Conservation (phyloP, 192 early-diverging fungal genomes). For the Umbelopsis sp. region DNA sequence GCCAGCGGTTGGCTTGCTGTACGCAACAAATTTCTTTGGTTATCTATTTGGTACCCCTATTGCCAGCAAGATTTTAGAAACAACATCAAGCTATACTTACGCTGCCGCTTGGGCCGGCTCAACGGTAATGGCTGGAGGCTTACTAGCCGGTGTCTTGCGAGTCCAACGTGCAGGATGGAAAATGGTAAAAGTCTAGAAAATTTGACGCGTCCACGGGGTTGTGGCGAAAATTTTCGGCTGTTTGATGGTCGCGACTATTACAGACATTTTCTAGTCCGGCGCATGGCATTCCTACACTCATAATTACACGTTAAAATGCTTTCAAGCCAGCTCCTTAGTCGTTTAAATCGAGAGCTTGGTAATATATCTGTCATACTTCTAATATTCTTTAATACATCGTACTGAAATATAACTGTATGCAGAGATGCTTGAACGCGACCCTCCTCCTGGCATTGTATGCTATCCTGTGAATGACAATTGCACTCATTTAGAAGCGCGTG, state of each 20-base stretch:
- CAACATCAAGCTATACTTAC: slow-evolving; percentile 9
- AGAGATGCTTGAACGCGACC: slow-evolving; percentile 43
- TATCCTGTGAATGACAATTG: slow-evolving; percentile 64
- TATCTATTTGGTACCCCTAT: slow-evolving; percentile 47
- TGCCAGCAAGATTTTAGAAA: slow-evolving; percentile 38
- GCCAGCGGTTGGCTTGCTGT: slow-evolving; percentile 42
- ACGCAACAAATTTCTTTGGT: slow-evolving; percentile 47
- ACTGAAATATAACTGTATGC: neutral
- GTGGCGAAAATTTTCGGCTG: too few relatives aligned
- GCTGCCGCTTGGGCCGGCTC: slow-evolving; percentile 31
- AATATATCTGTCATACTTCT: neutral
- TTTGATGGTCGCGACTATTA: too few relatives aligned
- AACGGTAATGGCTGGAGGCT: slow-evolving; percentile 18
- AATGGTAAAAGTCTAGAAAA: slow-evolving; percentile 20
- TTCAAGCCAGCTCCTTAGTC: slow-evolving; percentile 3
- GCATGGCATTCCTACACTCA: neutral
- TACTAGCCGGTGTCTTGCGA: slow-evolving; percentile 29
- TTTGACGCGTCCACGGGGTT: too few relatives aligned
- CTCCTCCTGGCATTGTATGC: slow-evolving; percentile 63
- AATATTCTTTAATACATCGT: neutral
- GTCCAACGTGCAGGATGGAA: slow-evolving; percentile 29
- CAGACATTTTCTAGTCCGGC: too few relatives aligned
- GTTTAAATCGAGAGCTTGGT: slow-evolving; percentile 12
- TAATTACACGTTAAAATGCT: neutral
- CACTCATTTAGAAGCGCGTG: slow-evolving; percentile 60